These are phyloP conservation scores for Penicillium capsulatum DNA, from an alignment of 2,329 filamentous ascomycete species.

Conservation along the genomic window DNA sequence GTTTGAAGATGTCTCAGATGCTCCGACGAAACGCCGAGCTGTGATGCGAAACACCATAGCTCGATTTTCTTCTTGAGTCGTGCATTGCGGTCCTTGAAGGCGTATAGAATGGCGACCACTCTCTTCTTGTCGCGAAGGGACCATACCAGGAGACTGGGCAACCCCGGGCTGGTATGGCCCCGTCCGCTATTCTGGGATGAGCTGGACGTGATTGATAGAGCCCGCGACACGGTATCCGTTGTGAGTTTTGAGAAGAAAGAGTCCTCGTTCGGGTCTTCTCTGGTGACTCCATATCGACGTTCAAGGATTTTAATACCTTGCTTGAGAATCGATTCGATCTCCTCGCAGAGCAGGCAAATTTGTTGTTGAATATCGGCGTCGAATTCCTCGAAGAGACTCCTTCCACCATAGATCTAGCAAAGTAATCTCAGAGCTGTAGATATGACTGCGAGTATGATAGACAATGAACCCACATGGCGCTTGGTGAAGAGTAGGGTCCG, in stretches of 20 bases:
- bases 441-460: no score
- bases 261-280: neutral
- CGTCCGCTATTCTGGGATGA: no score
- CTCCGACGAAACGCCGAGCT: constrained; percentile 6
- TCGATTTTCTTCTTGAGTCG: constrained; percentile 8
- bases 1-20: constrained; percentile 8
- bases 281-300: constrained; percentile 2
- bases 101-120: constrained; percentile 3
- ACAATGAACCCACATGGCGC: constrained; percentile 1
- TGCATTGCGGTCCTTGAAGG: constrained; percentile 7
- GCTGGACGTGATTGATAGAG: no score
- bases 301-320: constrained; percentile 5
- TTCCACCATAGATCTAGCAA: constrained; percentile 4
- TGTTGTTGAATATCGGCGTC: constrained; percentile 8
- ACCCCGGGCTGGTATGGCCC: no score
- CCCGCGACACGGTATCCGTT: no score
- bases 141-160: constrained; percentile 4
- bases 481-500: constrained; percentile 8
- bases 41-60: constrained; percentile 7
- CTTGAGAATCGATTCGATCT: constrained; percentile 7
- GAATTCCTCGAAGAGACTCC: constrained; percentile 8
- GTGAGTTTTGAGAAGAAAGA: constrained; percentile 1
- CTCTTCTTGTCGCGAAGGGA: constrained; percentile 7
- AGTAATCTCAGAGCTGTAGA: no score
- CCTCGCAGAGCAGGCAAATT: constrained; percentile 6